Conservation (phyloP, 768 basidiomycete species). For the Lactifluus pinguis region DNA sequence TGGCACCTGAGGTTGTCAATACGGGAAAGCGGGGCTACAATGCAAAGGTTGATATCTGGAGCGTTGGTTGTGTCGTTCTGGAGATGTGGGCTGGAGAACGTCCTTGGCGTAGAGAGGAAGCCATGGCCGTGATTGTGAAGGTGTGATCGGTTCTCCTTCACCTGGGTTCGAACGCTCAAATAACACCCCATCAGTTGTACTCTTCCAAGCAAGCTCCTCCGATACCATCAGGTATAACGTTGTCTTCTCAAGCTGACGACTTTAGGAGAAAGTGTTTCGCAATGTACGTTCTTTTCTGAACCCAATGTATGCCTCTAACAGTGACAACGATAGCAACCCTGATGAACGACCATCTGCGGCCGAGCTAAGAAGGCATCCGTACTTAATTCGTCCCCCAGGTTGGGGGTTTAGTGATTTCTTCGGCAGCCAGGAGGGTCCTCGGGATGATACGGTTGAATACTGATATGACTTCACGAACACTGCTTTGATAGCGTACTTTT, state of each 20-base stretch:
- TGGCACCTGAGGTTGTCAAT: constrained; percentile 93
- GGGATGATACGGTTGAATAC: constrained; percentile 11
- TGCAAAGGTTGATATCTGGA: constrained; percentile 98
- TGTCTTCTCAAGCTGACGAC: constrained; percentile 71
- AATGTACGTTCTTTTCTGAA: constrained; percentile 44
- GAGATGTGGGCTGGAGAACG: constrained; percentile 99
- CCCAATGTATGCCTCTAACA: neutral
- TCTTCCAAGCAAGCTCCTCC: constrained; percentile 81
- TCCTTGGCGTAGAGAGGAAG: constrained; percentile 89
- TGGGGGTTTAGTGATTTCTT: constrained; percentile 65
- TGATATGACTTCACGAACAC: constrained; percentile 17
- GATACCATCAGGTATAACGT: constrained; percentile 70
- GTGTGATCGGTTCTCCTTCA: constrained; percentile 32
- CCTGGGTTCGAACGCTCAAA: neutral
- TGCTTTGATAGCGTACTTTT: constrained; percentile 10
- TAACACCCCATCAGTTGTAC: constrained; percentile 49
- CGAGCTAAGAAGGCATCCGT: constrained; percentile 73
- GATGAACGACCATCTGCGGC: constrained; percentile 72
- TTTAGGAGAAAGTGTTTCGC: constrained; percentile 87
- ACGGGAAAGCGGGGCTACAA: constrained; percentile 87
- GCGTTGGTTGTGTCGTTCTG: constrained; percentile 93
- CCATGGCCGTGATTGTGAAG: constrained; percentile 90
- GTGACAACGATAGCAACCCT: constrained; percentile 48
- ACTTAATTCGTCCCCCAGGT: constrained; percentile 58
- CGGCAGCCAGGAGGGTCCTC: constrained; percentile 24